Evolutionary conservation across 2,329 filamentous ascomycete genomes (phyloP).

Genomic region (Penicillium digitatum): DNA sequence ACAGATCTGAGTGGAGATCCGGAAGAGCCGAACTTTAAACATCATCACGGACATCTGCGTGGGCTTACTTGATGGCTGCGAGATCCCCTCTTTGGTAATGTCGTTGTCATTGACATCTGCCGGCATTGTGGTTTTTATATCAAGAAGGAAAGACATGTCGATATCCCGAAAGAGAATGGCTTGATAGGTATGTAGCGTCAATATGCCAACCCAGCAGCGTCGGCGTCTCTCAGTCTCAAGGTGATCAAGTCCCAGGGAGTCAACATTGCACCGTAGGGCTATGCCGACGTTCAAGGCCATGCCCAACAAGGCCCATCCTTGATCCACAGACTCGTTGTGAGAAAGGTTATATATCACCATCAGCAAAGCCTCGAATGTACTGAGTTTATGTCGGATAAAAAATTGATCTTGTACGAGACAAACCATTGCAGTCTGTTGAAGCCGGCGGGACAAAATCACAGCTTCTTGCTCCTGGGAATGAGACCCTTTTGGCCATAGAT

Average conservation of each 20-base stretch:
- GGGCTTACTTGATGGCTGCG: slow-evolving; percentile 13
- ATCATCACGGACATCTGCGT: slow-evolving; percentile 35
- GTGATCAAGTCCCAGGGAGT: slow-evolving; percentile 13
- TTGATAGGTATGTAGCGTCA: slow-evolving; percentile 33
- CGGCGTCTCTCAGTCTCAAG: slow-evolving; percentile 28
- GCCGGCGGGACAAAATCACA: not conserved
- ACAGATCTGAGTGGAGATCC: slow-evolving; percentile 27
- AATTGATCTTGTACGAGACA: slow-evolving; percentile 31
- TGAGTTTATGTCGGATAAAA: slow-evolving; percentile 27
- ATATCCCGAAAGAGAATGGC: slow-evolving; percentile 25
- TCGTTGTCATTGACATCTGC: slow-evolving; percentile 27
- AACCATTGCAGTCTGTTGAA: slow-evolving; percentile 22
- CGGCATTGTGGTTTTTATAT: slow-evolving; percentile 20
- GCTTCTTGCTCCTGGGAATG: not conserved
- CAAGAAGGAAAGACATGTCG: slow-evolving; percentile 23
- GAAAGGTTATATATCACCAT: slow-evolving; percentile 30
- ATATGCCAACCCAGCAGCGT: slow-evolving; percentile 32
- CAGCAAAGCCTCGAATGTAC: slow-evolving; percentile 30
- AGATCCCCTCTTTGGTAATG: slow-evolving; percentile 11
- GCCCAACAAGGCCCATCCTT: slow-evolving; percentile 30
- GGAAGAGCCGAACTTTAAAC: slow-evolving; percentile 29
- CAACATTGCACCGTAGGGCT: slow-evolving; percentile 29
- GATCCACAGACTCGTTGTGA: slow-evolving; percentile 25
- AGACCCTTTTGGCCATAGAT: slow-evolving; percentile 12
- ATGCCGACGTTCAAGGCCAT: slow-evolving; percentile 31